Evolutionary conservation across 2,329 filamentous ascomycete genomes (phyloP), one percentile per base, ranked within the genome.

Genomic region (Hymenoscyphus occultus): DNA sequence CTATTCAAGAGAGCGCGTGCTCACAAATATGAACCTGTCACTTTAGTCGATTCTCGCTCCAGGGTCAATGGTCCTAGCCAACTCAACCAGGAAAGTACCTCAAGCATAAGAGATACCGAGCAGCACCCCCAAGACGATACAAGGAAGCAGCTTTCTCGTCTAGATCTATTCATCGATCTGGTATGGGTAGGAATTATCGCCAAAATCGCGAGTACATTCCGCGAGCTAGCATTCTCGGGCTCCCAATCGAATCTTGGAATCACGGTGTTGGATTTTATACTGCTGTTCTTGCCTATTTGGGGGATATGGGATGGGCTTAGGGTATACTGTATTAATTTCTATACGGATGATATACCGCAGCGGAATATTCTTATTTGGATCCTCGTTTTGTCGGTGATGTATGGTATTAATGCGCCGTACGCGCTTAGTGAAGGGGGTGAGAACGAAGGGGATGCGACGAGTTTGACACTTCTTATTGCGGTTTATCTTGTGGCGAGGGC

Each of bases 161-260:
- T 67, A 5, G 65, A 67, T 42, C 40, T 69, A 19, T 68, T 70
- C 22, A 64, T 68, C 14, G 69, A 70, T 45, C 48, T 70, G 42
- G 59, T 70, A 7, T 70, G 66, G 66, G 67, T 70, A 13, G 67
- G 69, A 28, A 69, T 69, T 14, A 64, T 69, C 22, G 68, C 68
- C 7, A 69, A 69, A 35, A 45, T 70, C 2, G 67, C 68, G 7
- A 59, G 48, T 5, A 66, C 62, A 16, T 70, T 66, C 56, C 63
- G 64, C 5, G 51, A 62, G 42, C 60, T 65, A 35, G 67, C 67
- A 2, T 70, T 68, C 35, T 35, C 39, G 1, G 56, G 66, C 4
- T 65, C 56, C 13, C 62, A 57, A 19, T 19, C 64, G 6, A 42
- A 39, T n/a, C 39, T 56, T 31, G 67, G 68, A 9, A 39, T 22